A percentile compares a stretch with the other conserved stretches of the same genome.
phyloP scores from a whole-genome alignment of 257 asterid genomes.

The Ilex asprella region DNA sequence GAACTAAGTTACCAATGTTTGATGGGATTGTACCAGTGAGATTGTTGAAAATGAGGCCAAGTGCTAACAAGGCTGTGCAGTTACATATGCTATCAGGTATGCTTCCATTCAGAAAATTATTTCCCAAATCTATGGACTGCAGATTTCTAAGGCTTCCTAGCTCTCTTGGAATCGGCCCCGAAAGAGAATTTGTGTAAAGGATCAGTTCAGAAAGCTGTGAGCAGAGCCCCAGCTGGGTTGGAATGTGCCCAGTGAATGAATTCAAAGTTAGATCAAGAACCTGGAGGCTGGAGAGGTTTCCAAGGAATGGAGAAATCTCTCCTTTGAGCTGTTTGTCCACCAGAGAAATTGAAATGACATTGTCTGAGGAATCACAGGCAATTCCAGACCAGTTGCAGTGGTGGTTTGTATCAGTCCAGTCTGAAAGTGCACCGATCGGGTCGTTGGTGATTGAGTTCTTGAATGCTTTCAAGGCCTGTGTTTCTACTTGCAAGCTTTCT shows the following conservation, averaged over 20 bases:
- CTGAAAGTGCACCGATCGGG: conserved; percentile 40
- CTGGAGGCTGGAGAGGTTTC: conserved; percentile 66
- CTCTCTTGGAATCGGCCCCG: conserved; percentile 55
- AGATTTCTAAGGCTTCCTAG: conserved; percentile 44
- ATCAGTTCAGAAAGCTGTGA: conserved; percentile 31
- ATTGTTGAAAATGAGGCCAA: conserved; percentile 45
- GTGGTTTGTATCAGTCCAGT: conserved; percentile 45
- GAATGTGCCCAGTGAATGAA: conserved; percentile 56
- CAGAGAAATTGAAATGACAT: conserved; percentile 48
- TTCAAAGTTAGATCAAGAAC: conserved; percentile 67
- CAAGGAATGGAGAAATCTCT: conserved; percentile 44
- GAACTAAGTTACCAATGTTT: conserved; percentile 43
- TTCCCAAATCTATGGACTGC: conserved; percentile 48
- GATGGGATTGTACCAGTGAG: conserved; percentile 59
- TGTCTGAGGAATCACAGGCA: conserved; percentile 28
- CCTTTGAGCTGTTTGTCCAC: conserved; percentile 47
- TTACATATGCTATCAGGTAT: conserved; percentile 57
- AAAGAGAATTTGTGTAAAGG: conserved; percentile 44
- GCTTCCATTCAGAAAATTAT: conserved; percentile 45
- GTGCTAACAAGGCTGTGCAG: conserved; percentile 40
- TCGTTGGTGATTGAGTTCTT: conserved; percentile 38
- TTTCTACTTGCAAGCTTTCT: conserved; percentile 22
- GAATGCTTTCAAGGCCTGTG: conserved; percentile 58
- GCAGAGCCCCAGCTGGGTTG: conserved; percentile 46
- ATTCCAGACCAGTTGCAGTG: conserved; percentile 85